Conservation (phyloP, 2,329 filamentous ascomycete genomes). For the Kalmusia sp. region DNA sequence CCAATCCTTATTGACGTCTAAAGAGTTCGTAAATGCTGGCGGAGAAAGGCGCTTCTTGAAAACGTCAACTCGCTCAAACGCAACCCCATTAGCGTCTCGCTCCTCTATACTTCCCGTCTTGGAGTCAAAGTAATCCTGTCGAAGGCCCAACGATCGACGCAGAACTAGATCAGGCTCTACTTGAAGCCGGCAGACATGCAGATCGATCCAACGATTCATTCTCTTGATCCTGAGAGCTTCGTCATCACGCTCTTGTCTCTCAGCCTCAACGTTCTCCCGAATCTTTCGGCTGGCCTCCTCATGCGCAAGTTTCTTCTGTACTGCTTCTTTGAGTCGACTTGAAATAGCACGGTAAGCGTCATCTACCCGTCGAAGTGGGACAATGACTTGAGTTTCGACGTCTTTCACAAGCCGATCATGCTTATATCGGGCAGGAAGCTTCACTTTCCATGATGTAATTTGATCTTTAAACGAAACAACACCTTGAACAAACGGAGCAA, state of each 20-base stretch:
- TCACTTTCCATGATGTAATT: slow-evolving; percentile 30
- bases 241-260: slow-evolving; percentile 8
- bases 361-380: slow-evolving; percentile 27
- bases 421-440: slow-evolving; percentile 17
- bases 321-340: slow-evolving; percentile 12
- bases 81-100: slow-evolving; percentile 48
- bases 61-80: slow-evolving; percentile 47
- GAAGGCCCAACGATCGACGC: slow-evolving; percentile 11
- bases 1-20: slow-evolving; percentile 33
- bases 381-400: slow-evolving; percentile 31
- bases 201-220: slow-evolving; percentile 35
- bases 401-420: slow-evolving; percentile 31
- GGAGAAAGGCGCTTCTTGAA: slow-evolving; percentile 44
- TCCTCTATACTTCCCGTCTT: slow-evolving; percentile 28
- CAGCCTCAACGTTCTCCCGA: slow-evolving; percentile 1
- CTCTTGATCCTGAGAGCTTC: slow-evolving; percentile 8
- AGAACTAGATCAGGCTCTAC: slow-evolving; percentile 28
- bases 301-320: slow-evolving; percentile 12
- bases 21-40: slow-evolving; percentile 17
- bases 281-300: slow-evolving; percentile 13
- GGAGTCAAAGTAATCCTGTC: slow-evolving; percentile 14
- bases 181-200: slow-evolving; percentile 34
- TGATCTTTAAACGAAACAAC: slow-evolving; percentile 34
- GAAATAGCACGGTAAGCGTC: slow-evolving; percentile 11
- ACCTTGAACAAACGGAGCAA: slow-evolving; percentile 20